phyloP scores from a whole-genome alignment of 805 yeast species.

The Ogataea paradorogensis region DNA sequence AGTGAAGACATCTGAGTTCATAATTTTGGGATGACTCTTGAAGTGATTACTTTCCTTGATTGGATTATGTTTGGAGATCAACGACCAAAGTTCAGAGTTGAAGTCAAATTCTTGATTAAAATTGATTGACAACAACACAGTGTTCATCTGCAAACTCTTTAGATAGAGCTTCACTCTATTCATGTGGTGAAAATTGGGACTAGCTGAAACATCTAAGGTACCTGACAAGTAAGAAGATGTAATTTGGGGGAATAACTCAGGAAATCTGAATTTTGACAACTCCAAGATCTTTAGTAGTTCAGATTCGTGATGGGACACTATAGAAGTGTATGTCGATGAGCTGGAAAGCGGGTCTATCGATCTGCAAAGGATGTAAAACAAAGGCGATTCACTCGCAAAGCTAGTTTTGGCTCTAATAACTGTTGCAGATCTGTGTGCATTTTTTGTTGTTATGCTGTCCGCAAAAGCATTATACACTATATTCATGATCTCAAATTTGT shows the following conservation, averaged over 20 bases:
- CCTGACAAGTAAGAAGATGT: neutral
- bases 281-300: constrained; percentile 1
- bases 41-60: neutral
- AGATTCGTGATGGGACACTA: neutral
- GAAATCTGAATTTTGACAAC: neutral
- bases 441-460: constrained; percentile 17
- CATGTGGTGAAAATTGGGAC: neutral
- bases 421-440: constrained; percentile 29
- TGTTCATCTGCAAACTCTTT: neutral
- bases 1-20: neutral
- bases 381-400: constrained; percentile 1
- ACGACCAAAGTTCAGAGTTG: neutral
- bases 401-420: constrained; percentile 36
- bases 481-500: constrained; percentile 31
- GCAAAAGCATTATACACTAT: constrained; percentile 33
- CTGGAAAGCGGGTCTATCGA: neutral
- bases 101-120: neutral
- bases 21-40: neutral
- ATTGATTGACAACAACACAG: neutral
- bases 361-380: neutral
- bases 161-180: neutral
- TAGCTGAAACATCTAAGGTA: neutral
- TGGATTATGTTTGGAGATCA: neutral
- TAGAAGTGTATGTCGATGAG: neutral
- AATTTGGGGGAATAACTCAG: constrained; percentile 1